Evolutionary conservation across 2,329 filamentous ascomycete genomes (phyloP).

Genomic region (Cladophialophora carrionii): DNA sequence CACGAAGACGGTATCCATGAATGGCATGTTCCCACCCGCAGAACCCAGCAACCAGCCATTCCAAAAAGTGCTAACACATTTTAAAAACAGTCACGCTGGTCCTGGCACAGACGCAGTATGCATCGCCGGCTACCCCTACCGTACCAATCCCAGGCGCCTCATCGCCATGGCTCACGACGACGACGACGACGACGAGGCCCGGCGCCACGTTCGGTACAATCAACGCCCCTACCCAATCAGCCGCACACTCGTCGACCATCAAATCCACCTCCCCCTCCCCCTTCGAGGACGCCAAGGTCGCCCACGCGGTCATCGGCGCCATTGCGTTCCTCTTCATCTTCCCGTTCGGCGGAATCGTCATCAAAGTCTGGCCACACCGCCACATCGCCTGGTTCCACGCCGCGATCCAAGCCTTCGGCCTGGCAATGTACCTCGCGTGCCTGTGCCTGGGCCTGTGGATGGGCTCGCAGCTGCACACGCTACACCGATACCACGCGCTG

Average conservation of each 20-base stretch:
- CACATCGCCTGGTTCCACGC: conserved; percentile 38
- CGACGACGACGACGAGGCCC: neutral
- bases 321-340: conserved; percentile 40
- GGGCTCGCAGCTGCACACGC: conserved; percentile 28
- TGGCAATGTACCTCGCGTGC: conserved; percentile 37
- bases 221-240: neutral
- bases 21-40: conserved; percentile 13
- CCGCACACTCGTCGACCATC: conserved; percentile 1
- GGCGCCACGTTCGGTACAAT: neutral
- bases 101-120: conserved; percentile 3
- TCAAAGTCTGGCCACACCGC: conserved; percentile 37
- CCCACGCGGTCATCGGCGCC: conserved; percentile 38
- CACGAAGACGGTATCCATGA: conserved; percentile 5
- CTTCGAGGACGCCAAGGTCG: conserved; percentile 29
- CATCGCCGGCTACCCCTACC: conserved; percentile 16
- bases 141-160: conserved; percentile 13
- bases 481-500: conserved; percentile 38
- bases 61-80: neutral
- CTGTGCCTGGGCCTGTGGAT: conserved; percentile 41
- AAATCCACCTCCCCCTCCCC: conserved; percentile 12
- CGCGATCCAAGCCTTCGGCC: conserved; percentile 36
- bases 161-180: conserved; percentile 12
- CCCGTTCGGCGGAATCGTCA: conserved; percentile 39
- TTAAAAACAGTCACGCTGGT: conserved; percentile 4
- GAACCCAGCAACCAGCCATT: neutral